Evolutionary conservation across 495 filamentous ascomycete species (phyloP), one percentile per base, ranked within the genome.

Genomic region (Trichodelitschia bisporula): DNA sequence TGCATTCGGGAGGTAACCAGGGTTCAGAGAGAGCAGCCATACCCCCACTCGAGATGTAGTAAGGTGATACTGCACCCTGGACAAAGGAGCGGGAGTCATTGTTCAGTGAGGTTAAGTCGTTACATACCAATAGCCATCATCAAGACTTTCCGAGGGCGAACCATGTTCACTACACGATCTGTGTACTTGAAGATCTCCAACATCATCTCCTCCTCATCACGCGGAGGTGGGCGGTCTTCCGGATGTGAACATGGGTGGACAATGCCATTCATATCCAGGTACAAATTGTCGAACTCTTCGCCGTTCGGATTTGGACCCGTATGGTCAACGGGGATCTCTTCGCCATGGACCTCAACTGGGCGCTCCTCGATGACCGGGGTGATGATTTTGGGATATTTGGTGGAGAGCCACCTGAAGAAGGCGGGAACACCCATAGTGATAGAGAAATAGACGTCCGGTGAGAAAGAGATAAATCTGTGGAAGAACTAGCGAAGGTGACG

Each of bases 201-300:
- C 86, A 99, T 99, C 89, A 99, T 99, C 52, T 93, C 86, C 50
- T 86, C 77, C 57, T 99, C 86, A 25, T 78, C 82, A 42, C 72
- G 73, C 17, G 86, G 86, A 3, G 86, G 64, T 2, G 86, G 79
- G 36, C 63, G 72, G 39, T 93, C 84, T 51, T 99, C 86, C 2
- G 86, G 86, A 53, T 99, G 86, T 3, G 83, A 91, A 56, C 86
- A 99, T 2, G 89, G 89, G 64, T 99, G 86, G 26, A 99, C 86
- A 40, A 99, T 99, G 48, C 86, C 86, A 56, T 99, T 99, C 86
- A 99, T 95, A 46, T 99, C 86, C 31, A 99, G 66, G 45, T 95
- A 99, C 2, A 99, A 61, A 45, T 95, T 99, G 51, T 99, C 84
- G 43, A 84, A 77, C 48, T 95, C 83, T 51, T 93, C 86, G 50